These are phyloP conservation scores for Talaromyces funiculosus DNA, from an alignment of 2,329 filamentous ascomycete species.

Conservation along the genomic window DNA sequence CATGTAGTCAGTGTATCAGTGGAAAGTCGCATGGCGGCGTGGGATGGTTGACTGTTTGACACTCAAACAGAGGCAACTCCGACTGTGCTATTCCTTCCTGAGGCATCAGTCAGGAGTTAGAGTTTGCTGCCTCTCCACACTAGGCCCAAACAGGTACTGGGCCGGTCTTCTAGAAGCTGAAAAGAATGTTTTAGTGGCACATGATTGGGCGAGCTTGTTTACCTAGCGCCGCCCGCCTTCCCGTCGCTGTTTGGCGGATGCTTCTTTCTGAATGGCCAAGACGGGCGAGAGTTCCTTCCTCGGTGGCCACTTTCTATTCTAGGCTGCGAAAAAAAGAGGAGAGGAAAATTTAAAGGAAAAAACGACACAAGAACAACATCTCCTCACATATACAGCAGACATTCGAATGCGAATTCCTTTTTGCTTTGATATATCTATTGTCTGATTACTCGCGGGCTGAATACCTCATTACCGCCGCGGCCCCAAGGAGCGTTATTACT, in stretches of 20 bases:
- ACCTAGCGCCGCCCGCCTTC: neutral
- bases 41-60: neutral
- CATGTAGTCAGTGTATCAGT: neutral
- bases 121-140: neutral
- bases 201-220: constrained; percentile 8
- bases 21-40: neutral
- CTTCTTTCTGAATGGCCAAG: neutral
- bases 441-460: neutral
- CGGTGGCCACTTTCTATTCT: constrained; percentile 6
- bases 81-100: neutral
- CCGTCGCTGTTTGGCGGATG: too few species aligned
- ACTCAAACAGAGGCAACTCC: neutral
- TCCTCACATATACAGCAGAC: neutral
- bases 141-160: neutral
- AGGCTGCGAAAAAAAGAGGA: neutral
- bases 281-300: neutral
- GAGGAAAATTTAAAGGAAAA: neutral
- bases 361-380: neutral
- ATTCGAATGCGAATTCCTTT: too few species aligned
- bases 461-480: neutral
- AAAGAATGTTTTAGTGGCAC: neutral
- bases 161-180: constrained; percentile 8
- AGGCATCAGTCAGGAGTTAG: neutral
- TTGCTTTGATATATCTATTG: neutral
- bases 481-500: neutral